Base-by-base conservation (phyloP, 495 filamentous ascomycete species). In the Penicillium pancosmium region DNA sequence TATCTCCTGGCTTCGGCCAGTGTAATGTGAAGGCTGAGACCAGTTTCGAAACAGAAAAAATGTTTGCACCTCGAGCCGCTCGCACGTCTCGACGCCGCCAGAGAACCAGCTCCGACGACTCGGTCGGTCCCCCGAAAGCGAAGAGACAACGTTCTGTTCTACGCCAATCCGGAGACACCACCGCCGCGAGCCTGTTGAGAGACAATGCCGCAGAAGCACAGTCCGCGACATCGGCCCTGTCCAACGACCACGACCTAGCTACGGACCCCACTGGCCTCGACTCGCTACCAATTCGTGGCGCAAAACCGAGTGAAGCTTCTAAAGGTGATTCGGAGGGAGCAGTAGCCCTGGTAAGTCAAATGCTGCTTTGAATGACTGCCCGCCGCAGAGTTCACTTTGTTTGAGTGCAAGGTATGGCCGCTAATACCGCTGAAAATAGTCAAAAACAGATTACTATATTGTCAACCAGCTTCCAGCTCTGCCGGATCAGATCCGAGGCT, bases 391-490 rank as follows among this genome's bases (percentile, higher is more conserved):
- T 25, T 41, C 13, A 21, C 19, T 12, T 23, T 25, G 6, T 31
- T 2, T 16, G 11, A 13, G 51, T 23, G 34, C 16, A 40, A 23
- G 51, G 11, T 13, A 36, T 10, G 18, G 19, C 23, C 13, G 35
- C 51, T 53, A 5, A 25, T 27, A n/a, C 33, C 19, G 34, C 15
- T 4, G 19, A 43, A 46, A 43, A 55, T 54, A 96, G 92, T 93
- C 92, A 16, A 88, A 87, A 68, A 98, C 91, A 64, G 87, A 89
- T 67, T 90, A 88, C 55, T 97, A 94, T 66, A 86, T 83, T 34
- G 92, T 98, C 35, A 89, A 89, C 55, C 90, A 91, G 66, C 84
- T 98, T 25, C 90, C 92, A 53, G 85, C 86, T 38, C 78, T 95
- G 19, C 92, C 93, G 43, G 85, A 92, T 56, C 81, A 85, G 54